A percentile compares a stretch with the other conserved stretches of the same genome.
Conservation (phyloP, 257 asterid species). For the Penstemon eatonii region DNA sequence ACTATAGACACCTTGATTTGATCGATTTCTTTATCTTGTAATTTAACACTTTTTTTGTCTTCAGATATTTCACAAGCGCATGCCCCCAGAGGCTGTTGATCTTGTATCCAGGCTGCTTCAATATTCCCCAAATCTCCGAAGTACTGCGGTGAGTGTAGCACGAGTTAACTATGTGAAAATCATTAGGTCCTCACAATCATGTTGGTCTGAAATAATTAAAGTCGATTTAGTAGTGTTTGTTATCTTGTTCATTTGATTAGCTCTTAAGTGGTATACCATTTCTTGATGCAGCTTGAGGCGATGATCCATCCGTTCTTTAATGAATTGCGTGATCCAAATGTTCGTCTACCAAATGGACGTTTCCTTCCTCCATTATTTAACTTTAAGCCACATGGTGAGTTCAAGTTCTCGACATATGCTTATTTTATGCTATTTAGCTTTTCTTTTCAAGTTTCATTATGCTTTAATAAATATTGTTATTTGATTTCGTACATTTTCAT, state of each 20-base stretch:
- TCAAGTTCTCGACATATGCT: not conserved
- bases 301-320: conserved; percentile 66
- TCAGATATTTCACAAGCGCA: conserved; percentile 72
- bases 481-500: not conserved
- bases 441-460: not conserved
- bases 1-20: not conserved
- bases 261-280: not conserved
- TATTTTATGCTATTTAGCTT: not conserved
- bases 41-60: conserved; percentile 21
- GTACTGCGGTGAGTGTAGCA: conserved; percentile 61
- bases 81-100: conserved; percentile 77
- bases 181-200: not conserved
- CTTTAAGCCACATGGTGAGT: conserved; percentile 59
- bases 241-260: conserved; percentile 14
- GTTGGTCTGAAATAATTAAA: not conserved
- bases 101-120: conserved; percentile 73
- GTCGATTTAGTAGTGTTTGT: conserved; percentile 6
- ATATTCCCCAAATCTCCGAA: conserved; percentile 69
- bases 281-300: conserved; percentile 59
- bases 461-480: not conserved
- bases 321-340: conserved; percentile 67
- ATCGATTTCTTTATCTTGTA: not conserved
- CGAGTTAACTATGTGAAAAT: not conserved
- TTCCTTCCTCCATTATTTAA: conserved; percentile 68
- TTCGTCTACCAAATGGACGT: conserved; percentile 69